Evolutionary conservation across 1,139 yeast species (phyloP), one percentile per base, ranked within the genome.

Genomic region (Blastobotrys aristatus): DNA sequence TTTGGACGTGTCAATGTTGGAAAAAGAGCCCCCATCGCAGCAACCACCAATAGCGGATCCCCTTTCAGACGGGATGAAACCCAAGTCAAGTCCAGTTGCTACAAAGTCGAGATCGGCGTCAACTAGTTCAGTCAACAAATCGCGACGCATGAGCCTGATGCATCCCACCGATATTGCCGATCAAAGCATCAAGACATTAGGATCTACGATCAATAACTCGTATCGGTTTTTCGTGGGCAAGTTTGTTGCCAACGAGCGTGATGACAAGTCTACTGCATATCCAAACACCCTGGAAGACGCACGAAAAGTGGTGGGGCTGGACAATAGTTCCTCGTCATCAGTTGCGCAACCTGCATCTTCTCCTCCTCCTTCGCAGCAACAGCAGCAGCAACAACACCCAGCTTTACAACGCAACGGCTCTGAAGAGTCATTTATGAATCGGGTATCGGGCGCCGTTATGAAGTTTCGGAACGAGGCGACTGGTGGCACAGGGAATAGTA

Each of bases 181-280:
- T 41, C 63, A 59, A 39, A 60, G 67, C 11, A 50, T 64, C 40
- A 61, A 58, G 41, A 57, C 63, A 10, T 45, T 65, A 16, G 64
- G 68, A 13, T 56, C 61, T 4, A 58, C 67, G 2, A 56, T 65
- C 37, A 67, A 65, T 22, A 62, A 52, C 44, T 62, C 68, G 2
- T 66, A 64, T 53, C 54, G 62, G 47, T 64, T 61, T 49, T 50
- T 66, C 29, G 53, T 65, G 51, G 66, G 65, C 40, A 59, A 63
- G 45, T 51, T 63, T 31, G 39, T 55, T 0, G 53, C 51, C 22
- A n/a, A 16, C 10, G 33, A 43, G 10, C 10, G 32, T 3, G 36
- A 42, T 17, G 14, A 44, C 26, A 21, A 49, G 22, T 42, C 39
- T 13, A 44, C 44, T 20, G 42, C 46, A n/a, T 58, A 56, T 35